Conservation (phyloP, 768 basidiomycete genomes). For the Peribolospora kevripleyi region DNA sequence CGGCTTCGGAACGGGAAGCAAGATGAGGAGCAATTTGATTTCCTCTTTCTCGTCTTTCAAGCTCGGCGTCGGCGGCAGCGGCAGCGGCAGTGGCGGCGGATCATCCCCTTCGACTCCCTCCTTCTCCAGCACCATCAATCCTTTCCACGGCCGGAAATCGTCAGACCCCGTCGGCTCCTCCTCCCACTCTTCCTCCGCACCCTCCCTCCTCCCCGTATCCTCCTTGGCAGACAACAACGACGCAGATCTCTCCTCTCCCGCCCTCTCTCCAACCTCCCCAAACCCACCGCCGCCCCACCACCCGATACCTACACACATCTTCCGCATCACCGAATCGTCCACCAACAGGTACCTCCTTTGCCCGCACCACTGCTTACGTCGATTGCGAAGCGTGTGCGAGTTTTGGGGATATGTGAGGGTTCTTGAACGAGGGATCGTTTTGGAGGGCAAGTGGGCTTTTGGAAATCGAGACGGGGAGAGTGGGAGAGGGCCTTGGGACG, state of each 20-base stretch:
- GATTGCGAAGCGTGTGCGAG: constrained; percentile 15
- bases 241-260: not conserved
- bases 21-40: constrained; percentile 2
- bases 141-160: not conserved
- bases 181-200: constrained; percentile 4
- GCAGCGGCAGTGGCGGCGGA: no score
- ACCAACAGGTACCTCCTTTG: constrained; percentile 10
- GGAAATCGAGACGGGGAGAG: not conserved
- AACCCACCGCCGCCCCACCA: not conserved
- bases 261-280: not conserved
- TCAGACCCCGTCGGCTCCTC: constrained; percentile 7
- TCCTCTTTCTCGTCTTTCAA: not conserved
- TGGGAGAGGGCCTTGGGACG: no score
- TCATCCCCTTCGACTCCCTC: no score
- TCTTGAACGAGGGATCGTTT: constrained; percentile 11
- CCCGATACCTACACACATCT: constrained; percentile 8
- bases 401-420: constrained; percentile 14
- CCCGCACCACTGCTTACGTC: constrained; percentile 12
- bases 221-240: not conserved
- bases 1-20: not conserved
- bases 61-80: no score
- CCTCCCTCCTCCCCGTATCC: not conserved
- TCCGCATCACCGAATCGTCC: constrained; percentile 7
- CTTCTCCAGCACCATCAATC: no score
- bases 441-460: constrained; percentile 13